These are phyloP conservation scores for Pichia sp. DNA, from an alignment of 1,139 yeast species.

Conservation along the genomic window DNA sequence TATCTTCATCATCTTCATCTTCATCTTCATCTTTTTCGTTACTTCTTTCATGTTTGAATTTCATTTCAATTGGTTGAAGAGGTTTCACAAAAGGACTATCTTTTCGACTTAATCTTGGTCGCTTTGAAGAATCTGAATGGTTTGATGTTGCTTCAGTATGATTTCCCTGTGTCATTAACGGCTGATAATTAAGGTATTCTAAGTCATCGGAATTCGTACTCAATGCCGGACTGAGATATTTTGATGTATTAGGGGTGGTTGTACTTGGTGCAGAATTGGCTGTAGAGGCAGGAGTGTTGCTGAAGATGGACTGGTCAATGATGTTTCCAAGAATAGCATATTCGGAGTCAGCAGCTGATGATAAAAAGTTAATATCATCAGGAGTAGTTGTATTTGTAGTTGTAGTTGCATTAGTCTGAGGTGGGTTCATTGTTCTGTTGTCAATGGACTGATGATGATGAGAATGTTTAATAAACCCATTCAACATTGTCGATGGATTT, in stretches of 20 bases:
- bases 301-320: constrained; percentile 44
- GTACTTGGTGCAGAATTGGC: constrained; percentile 7
- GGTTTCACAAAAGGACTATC: constrained; percentile 12
- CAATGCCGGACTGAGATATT: constrained; percentile 24
- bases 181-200: constrained; percentile 24
- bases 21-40: too few relatives aligned
- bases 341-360: constrained; percentile 75
- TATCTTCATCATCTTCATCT: background rate
- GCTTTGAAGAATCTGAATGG: constrained; percentile 5
- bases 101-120: background rate
- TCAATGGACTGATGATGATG: background rate
- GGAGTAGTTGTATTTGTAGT: constrained; percentile 1
- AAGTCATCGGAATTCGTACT: constrained; percentile 24
- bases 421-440: too few relatives aligned
- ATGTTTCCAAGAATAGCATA: constrained; percentile 73
- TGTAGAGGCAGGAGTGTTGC: constrained; percentile 4
- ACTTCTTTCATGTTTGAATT: background rate
- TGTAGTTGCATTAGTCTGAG: background rate
- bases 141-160: background rate
- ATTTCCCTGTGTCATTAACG: constrained; percentile 16
- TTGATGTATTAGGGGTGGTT: constrained; percentile 4
- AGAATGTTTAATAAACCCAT: constrained; percentile 8
- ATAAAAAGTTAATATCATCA: constrained; percentile 39
- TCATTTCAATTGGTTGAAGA: constrained; percentile 12
- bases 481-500: constrained; percentile 3